These are phyloP conservation scores for Komagataea norvegica DNA, from an alignment of 1,139 yeast species.

Conservation along the genomic window DNA sequence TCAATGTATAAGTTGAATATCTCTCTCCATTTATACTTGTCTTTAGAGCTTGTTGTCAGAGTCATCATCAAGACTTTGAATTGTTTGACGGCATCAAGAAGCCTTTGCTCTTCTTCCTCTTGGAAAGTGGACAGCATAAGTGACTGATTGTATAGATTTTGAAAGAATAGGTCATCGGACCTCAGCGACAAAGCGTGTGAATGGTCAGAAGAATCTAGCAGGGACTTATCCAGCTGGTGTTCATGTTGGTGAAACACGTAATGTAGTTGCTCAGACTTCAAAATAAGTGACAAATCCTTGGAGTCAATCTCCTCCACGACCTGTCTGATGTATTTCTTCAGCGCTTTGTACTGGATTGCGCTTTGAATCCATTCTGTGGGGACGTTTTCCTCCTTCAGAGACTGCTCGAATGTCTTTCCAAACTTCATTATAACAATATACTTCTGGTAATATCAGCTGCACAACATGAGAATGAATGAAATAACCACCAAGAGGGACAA, in stretches of 20 bases:
- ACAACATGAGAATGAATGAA: too few species aligned
- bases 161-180: constrained; percentile 20
- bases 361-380: constrained; percentile 67
- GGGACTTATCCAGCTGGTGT: constrained; percentile 4
- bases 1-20: constrained; percentile 62
- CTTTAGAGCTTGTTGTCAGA: constrained; percentile 44
- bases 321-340: constrained; percentile 59
- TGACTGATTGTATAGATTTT: constrained; percentile 20
- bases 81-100: constrained; percentile 33
- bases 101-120: constrained; percentile 11
- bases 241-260: constrained; percentile 26
- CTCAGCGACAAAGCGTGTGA: constrained; percentile 1
- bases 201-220: constrained; percentile 5
- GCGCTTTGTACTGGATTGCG: constrained; percentile 66
- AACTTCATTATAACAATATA: constrained; percentile 44
- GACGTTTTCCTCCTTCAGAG: constrained; percentile 53
- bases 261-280: constrained; percentile 41
- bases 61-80: constrained; percentile 60
- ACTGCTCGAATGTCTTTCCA: constrained; percentile 64
- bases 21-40: constrained; percentile 68
- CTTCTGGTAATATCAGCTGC: neutral
- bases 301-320: constrained; percentile 56
- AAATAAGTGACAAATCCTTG: constrained; percentile 48
- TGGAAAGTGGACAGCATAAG: constrained; percentile 15
- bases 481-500: too few species aligned